Evolutionary conservation across 352 stramenopile genomes (phyloP), one percentile per base, ranked within the genome.

Genomic region (Globisporangium lucens): DNA sequence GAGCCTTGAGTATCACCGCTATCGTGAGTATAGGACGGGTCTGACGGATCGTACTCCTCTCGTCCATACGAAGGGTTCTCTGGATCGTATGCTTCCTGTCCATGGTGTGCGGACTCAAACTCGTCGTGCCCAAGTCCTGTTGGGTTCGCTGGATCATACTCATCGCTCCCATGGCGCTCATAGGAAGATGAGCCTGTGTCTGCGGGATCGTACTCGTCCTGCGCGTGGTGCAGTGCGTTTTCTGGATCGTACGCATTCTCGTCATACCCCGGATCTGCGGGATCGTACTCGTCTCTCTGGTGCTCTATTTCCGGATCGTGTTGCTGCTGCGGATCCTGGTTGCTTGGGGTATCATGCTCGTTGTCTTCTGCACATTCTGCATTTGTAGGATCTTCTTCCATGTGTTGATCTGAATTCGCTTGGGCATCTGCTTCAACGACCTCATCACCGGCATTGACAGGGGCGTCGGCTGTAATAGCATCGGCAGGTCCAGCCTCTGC

Each of bases 41-140:
- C 5, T 17, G 56, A 53, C 5, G 68, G 47, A 65, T 63, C 49
- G 36, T 71, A 63, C 24, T 36, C 24, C 2, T 62, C 22, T 6
- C 17, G 29, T n/a, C 63, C 51, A 5, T 63, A 76, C 17, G 74
- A 77, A 22, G 75, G 77, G 71, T 76, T 68, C 22, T 77, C 77
- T 17, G 74, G 77, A 35, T 82, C 72, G 30, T 85, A 83, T 52
- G 80, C 75, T 30, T 82, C 74, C 38, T 78, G 61, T 10, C 69
- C 61, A 51, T 65, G 69, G 53, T 65, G 72, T 20, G 55, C 27
- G 0, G 51, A 30, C 20, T 56, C 53, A 36, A 68, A 69, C 33
- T 70, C 65, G 33, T 35, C 65, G 29, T 65, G 13, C 27, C 10
- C 29, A 33, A 63, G 30, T 3, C 29, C 52, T 8, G 46, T 47